Conservation (phyloP, 2,329 filamentous ascomycete species). For the Akanthomyces uredinophilus region DNA sequence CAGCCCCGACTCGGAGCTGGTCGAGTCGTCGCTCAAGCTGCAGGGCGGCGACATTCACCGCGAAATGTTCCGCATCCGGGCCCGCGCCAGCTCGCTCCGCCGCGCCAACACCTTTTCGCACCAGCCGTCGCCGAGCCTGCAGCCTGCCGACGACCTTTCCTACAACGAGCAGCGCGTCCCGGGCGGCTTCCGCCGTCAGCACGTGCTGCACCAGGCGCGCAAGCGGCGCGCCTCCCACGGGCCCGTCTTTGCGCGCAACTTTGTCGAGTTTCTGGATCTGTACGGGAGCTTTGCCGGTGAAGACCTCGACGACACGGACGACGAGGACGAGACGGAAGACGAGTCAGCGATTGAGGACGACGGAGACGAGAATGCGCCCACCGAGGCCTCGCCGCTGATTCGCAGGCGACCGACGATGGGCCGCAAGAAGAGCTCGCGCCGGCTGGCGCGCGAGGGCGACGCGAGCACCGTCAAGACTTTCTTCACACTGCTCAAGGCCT, state of each 20-base stretch:
- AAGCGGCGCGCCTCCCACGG: slow-evolving; percentile 30
- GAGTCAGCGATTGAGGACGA: slow-evolving; percentile 46
- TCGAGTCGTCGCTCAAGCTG: slow-evolving; percentile 60
- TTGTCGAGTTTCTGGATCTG: slow-evolving; percentile 69
- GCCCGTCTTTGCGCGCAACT: slow-evolving; percentile 57
- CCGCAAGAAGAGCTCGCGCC: slow-evolving; percentile 47
- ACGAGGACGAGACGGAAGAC: slow-evolving; percentile 36
- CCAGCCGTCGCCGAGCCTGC: slow-evolving; percentile 32
- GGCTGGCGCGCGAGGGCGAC: slow-evolving; percentile 46
- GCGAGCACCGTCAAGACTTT: slow-evolving; percentile 68
- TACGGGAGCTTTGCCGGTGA: slow-evolving; percentile 76
- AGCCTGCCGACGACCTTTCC: slow-evolving; percentile 26
- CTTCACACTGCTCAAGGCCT: slow-evolving; percentile 73
- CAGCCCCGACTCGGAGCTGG: slow-evolving; percentile 33
- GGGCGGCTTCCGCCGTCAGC: slow-evolving; percentile 44
- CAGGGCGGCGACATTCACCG: slow-evolving; percentile 76
- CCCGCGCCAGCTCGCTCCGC: slow-evolving; percentile 44
- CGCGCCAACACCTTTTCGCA: slow-evolving; percentile 65
- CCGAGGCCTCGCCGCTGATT: slow-evolving; percentile 55
- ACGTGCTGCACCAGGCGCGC: slow-evolving; percentile 34
- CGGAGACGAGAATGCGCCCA: slow-evolving; percentile 33
- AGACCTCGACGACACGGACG: slow-evolving; percentile 48
- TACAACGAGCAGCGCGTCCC: slow-evolving; percentile 38
- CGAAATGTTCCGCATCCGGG: slow-evolving; percentile 69
- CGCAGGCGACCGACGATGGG: slow-evolving; percentile 33